phyloP scores from a whole-genome alignment of 2,329 filamentous ascomycete species.

The Fusarium citri region DNA sequence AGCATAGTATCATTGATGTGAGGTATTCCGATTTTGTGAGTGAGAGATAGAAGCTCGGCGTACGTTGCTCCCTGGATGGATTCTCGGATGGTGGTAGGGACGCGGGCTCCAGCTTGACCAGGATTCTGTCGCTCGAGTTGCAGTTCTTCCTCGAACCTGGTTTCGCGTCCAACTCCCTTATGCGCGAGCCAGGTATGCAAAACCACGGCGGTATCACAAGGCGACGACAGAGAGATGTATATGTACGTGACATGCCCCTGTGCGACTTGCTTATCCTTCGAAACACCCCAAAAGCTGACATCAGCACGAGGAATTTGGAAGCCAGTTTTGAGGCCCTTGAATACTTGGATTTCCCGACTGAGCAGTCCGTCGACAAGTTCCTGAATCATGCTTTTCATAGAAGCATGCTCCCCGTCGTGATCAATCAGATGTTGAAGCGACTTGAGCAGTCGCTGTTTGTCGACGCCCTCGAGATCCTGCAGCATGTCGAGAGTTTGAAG shows the following conservation, averaged over 20 bases:
- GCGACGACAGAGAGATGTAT: not conserved
- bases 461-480: conserved; percentile 24
- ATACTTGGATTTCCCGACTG: not conserved
- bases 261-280: not conserved
- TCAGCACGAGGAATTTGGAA: not conserved
- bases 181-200: conserved; percentile 5
- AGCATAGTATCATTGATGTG: not conserved
- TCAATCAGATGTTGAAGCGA: conserved; percentile 5
- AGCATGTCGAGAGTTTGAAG: conserved; percentile 25
- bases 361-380: not conserved
- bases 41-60: conserved; percentile 21
- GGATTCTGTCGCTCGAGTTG: conserved; percentile 10
- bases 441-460: conserved; percentile 21
- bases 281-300: conserved; percentile 7
- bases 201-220: not conserved
- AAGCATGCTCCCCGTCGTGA: not conserved
- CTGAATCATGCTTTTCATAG: not conserved
- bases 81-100: conserved; percentile 22
- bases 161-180: not conserved
- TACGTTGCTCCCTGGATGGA: conserved; percentile 24
- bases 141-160: conserved; percentile 12
- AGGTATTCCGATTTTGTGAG: conserved; percentile 13
- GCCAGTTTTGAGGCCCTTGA: conserved; percentile 8
- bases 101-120: not conserved
- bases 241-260: not conserved